These are phyloP conservation scores for Rauvolfia tetraphylla DNA, from an alignment of 257 asterid genomes.

Conservation along the genomic window DNA sequence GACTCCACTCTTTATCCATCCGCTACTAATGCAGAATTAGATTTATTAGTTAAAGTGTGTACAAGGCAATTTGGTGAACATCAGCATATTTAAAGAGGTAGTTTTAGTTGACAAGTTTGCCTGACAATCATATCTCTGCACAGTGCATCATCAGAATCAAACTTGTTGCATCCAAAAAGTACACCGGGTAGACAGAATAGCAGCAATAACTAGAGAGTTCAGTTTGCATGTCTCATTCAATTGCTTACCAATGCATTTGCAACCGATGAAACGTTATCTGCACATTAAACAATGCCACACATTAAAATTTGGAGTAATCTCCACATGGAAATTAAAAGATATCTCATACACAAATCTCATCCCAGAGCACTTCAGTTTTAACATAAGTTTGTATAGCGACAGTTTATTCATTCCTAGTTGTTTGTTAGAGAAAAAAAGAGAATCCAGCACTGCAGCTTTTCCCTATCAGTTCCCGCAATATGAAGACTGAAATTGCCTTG, in stretches of 20 bases:
- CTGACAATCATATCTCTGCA: slow-evolving; percentile 7
- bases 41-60: neutral
- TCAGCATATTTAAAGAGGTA: neutral
- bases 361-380: neutral
- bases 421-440: neutral
- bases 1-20: neutral
- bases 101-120: neutral
- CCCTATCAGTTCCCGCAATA: neutral
- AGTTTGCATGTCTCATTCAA: neutral
- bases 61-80: neutral
- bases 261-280: neutral
- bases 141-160: neutral
- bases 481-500: neutral
- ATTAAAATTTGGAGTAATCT: neutral
- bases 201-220: slow-evolving; percentile 1
- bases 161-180: neutral
- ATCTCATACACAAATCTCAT: neutral
- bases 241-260: neutral
- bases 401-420: neutral
- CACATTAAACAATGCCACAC: slow-evolving; percentile 5
- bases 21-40: neutral
- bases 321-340: neutral
- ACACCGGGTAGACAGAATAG: neutral
- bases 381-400: neutral
- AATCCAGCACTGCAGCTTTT: neutral